Evolutionary conservation across 768 basidiomycete species (phyloP).

Genomic region (Lentinus tigrinus): DNA sequence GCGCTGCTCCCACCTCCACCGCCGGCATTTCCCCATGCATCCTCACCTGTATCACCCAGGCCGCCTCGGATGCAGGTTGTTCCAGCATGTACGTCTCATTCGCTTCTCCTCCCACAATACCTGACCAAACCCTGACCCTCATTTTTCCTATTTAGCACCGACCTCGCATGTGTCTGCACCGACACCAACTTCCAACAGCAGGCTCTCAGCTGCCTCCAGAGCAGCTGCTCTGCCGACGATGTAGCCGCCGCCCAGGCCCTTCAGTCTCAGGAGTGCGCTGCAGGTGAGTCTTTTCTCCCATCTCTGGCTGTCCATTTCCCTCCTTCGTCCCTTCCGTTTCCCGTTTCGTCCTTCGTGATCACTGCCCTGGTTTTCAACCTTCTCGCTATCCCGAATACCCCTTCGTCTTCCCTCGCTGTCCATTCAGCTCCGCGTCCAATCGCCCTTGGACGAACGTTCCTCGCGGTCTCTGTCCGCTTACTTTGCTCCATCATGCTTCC

Average conservation of each 20-base stretch:
- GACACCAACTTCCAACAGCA: conserved; percentile 36
- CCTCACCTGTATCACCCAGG: conserved; percentile 16
- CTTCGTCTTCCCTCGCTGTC: no score
- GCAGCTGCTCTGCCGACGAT: conserved; percentile 35
- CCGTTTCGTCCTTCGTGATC: no score
- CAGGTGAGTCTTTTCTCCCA: conserved; percentile 13
- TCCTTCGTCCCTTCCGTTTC: not conserved
- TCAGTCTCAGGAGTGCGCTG: conserved; percentile 34
- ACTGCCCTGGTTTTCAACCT: no score
- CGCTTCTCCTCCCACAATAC: not conserved
- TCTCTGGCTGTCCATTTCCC: not conserved
- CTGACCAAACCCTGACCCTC: no score
- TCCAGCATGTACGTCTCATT: conserved; percentile 14
- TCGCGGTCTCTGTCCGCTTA: not conserved
- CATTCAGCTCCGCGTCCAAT: no score
- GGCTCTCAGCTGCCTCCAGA: conserved; percentile 33
- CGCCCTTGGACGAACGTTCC: no score
- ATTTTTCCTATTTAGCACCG: conserved; percentile 31
- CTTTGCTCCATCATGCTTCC: not conserved
- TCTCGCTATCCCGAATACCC: no score
- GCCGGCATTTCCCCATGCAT: conserved; percentile 12
- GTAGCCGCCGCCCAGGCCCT: conserved; percentile 29
- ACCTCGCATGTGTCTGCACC: conserved; percentile 41
- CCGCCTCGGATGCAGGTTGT: conserved; percentile 13
- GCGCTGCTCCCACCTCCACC: conserved; percentile 6